Percentiles rank a stretch among this genome's conserved stretches.
phyloP scores from a whole-genome alignment of 305 asterid genomes.

The Striga hermonthica region DNA sequence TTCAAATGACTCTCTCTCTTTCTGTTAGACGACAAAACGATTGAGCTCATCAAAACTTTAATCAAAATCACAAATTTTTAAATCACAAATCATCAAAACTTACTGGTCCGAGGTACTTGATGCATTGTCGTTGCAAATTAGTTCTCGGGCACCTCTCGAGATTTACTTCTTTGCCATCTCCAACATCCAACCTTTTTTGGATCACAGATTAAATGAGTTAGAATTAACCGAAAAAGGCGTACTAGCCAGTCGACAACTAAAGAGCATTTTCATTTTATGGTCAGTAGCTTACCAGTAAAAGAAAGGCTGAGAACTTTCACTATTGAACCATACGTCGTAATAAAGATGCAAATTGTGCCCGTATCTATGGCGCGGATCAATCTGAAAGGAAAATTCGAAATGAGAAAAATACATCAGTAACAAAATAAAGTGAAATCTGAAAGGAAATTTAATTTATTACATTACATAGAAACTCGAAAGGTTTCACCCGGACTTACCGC shows the following conservation, averaged over 20 bases:
- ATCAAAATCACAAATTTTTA: too few species aligned
- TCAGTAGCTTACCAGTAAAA: conserved; percentile 71
- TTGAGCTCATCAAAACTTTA: neutral
- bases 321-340: conserved; percentile 81
- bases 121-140: conserved; percentile 60
- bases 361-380: conserved; percentile 96
- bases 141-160: conserved; percentile 56
- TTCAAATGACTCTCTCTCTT: conserved; percentile 55
- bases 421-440: neutral
- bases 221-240: neutral
- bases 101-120: conserved; percentile 64
- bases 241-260: neutral
- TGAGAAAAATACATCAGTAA: neutral
- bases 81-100: neutral
- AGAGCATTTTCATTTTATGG: neutral
- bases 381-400: conserved; percentile 38
- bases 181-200: conserved; percentile 67
- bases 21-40: conserved; percentile 36
- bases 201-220: neutral
- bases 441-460: neutral
- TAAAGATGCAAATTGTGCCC: conserved; percentile 90
- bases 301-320: conserved; percentile 88
- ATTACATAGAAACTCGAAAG: neutral
- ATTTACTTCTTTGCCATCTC: conserved; percentile 67
- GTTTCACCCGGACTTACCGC: conserved; percentile 56